A percentile compares a stretch with the other conserved stretches of the same genome.
Conservation (phyloP, 148 eudicot species). For the Rhododendron simsii region DNA sequence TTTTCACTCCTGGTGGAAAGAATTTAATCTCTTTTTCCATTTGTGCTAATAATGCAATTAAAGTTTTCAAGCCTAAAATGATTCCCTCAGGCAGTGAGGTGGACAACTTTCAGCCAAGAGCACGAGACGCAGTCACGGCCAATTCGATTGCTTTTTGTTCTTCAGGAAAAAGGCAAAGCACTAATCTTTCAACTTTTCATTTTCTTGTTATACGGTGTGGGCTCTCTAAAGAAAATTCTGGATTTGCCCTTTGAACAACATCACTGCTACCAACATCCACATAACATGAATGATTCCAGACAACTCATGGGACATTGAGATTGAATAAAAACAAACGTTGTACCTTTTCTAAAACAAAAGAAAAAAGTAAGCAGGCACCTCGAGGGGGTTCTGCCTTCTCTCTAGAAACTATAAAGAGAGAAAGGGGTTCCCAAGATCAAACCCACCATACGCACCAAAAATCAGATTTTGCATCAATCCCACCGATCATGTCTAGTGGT, state of each 20-base stretch:
- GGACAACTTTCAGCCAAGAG: not conserved
- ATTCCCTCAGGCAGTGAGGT: not conserved
- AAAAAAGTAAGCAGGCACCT: no score
- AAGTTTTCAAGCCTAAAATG: not conserved
- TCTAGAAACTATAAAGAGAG: no score
- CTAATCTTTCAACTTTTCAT: not conserved
- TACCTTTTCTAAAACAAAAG: no score
- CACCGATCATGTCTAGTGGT: no score
- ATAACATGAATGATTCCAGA: not conserved
- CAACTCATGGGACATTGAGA: not conserved
- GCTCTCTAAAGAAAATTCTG: not conserved
- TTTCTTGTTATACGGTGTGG: not conserved
- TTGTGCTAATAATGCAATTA: no score
- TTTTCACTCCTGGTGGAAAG: no score
- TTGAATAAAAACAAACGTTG: not conserved
- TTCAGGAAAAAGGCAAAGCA: not conserved
- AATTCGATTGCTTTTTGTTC: no score
- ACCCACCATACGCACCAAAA: no score
- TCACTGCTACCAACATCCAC: not conserved
- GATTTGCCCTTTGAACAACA: not conserved
- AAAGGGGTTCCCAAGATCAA: no score
- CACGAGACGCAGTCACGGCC: not conserved
- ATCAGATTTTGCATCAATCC: no score
- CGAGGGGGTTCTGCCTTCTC: no score
- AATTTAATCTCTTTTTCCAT: no score